These are phyloP conservation scores for Paramecium pentaurelia DNA, from an alignment of 73 alveolate species.

Conservation along the genomic window DNA sequence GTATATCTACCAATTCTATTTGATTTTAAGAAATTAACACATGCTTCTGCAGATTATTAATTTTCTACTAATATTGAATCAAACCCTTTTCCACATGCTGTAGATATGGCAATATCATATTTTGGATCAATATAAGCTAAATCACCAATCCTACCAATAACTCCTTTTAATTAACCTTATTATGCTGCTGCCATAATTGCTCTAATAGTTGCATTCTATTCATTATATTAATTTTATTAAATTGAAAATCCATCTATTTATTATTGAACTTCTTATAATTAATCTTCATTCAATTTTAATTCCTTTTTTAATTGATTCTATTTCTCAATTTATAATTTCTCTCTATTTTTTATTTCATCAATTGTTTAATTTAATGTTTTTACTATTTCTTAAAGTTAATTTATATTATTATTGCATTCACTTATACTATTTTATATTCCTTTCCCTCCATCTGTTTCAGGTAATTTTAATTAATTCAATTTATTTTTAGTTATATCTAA, in stretches of 20 bases:
- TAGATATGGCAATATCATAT: slow-evolving; percentile 81
- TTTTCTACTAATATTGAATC: slow-evolving; percentile 80
- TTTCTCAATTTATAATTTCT: background rate
- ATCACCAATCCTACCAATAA: slow-evolving; percentile 87
- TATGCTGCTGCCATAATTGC: slow-evolving; percentile 71
- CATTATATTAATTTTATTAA: background rate
- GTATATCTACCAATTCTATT: slow-evolving; percentile 78
- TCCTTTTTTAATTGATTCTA: background rate
- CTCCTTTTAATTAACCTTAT: slow-evolving; percentile 78
- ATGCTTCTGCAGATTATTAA: slow-evolving; percentile 64
- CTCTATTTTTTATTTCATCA: background rate
- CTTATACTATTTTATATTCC: background rate
- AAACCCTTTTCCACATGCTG: slow-evolving; percentile 71
- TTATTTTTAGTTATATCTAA: background rate
- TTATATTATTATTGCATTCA: background rate
- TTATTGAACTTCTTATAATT: background rate
- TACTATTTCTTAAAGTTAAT: background rate
- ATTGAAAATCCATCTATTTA: background rate
- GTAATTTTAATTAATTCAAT: background rate
- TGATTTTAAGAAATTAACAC: slow-evolving; percentile 69
- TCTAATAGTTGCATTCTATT: background rate
- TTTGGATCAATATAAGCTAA: slow-evolving; percentile 75
- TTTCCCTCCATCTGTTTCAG: background rate
- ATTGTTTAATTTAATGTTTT: background rate
- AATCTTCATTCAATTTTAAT: background rate